These are phyloP conservation scores for Sporothrix euskadiensis DNA, from an alignment of 2,329 filamentous ascomycete genomes.

Conservation along the genomic window DNA sequence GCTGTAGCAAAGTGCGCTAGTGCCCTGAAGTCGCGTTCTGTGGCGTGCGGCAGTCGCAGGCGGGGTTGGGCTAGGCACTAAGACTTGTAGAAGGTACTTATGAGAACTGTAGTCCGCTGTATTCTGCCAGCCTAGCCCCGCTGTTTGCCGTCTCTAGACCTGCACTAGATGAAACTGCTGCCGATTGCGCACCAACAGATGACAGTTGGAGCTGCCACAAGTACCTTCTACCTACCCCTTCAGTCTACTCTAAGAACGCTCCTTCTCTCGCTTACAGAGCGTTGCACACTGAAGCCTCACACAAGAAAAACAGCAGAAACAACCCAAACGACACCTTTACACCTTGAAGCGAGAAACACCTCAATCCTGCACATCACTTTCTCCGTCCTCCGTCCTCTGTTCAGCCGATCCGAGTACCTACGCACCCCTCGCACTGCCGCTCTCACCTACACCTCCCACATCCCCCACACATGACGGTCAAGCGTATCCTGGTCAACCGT, in stretches of 20 bases:
- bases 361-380: background rate
- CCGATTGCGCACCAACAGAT: background rate
- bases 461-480: background rate
- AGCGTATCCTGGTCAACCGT: background rate
- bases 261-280: conserved; percentile 7
- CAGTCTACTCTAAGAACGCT: background rate
- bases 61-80: conserved; percentile 7
- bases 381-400: background rate
- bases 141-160: conserved; percentile 1
- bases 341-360: background rate
- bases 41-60: conserved; percentile 1
- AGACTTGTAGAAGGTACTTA: conserved; percentile 11
- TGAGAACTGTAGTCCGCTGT: background rate
- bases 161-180: background rate
- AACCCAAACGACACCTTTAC: background rate
- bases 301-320: background rate
- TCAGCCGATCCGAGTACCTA: background rate
- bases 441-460: background rate
- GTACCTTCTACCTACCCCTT: background rate
- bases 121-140: background rate
- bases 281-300: conserved; percentile 1
- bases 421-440: background rate
- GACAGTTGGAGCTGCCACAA: background rate
- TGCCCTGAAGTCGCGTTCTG: conserved; percentile 21
- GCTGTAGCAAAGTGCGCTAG: conserved; percentile 28